Base-by-base conservation (phyloP, 164 flowering plant species). In the Warburgia ugandensis region DNA sequence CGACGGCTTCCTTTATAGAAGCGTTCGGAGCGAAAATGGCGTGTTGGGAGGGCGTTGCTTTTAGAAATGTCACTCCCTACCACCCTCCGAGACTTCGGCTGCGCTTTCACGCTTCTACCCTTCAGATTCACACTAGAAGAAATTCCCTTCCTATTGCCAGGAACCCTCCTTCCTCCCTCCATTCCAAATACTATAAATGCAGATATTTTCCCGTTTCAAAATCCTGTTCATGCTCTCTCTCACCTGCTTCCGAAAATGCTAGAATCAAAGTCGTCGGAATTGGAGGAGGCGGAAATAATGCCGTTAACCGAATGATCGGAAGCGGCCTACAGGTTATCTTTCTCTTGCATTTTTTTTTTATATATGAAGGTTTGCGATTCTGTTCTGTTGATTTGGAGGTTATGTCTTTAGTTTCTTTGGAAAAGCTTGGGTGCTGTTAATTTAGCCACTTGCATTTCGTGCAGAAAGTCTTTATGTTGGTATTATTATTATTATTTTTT, bases 251-350 rank as follows among this genome's bases (percentile, higher is more conserved):
- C 9, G 56, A 55, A 35, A 48, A 2, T 21, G 68, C 68, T 22
- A 35, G 60, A 25, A 64, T 59, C 31, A 64, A 64, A 29, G 63
- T 64, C 16, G 47, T 65, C 28, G 68, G 60, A 31, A 54, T 59
- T 23, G 64, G 68, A 9, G 60, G 56, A 10, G 68, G 68, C 10
- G 64, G 64, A 17, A 59, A 65, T 48, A 65, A 65, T 65, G 68
- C 64, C 14, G 60, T 59, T 41, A 50, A 65, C 55, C 60, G 68
- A 23, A 65, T 65, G 68, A 65, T 65, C 13, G 68, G 60, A 9
- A 65, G 56, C 35, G 64, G 64, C 42, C 59, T 65, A 37, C 68
- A 65, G 68, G 68, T 65, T 27, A 7, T 11, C 16, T 6, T 17
- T 42, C 45, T 22, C 9, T 38, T 44, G 42, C n/a, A 13, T 13